Evolutionary conservation across 305 asterid genomes (phyloP).

Genomic region (Rubia peregrina): DNA sequence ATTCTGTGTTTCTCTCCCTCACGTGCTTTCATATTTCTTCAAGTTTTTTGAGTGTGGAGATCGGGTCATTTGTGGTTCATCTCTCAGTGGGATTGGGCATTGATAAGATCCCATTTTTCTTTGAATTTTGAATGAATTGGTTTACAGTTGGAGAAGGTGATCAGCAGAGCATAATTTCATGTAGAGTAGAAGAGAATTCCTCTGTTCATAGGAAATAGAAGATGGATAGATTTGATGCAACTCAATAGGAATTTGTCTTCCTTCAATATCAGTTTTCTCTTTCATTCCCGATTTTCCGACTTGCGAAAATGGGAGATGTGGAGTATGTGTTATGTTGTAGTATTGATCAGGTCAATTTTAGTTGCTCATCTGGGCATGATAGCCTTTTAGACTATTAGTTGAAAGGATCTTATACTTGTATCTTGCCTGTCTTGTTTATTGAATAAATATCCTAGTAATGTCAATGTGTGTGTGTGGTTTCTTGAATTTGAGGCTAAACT

Average conservation of each 20-base stretch:
- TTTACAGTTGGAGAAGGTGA: conserved; percentile 10
- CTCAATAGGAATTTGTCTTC: not conserved
- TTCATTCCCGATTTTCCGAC: not conserved
- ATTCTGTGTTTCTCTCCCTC: not conserved
- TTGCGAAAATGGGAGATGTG: not conserved
- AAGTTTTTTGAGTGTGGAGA: conserved; percentile 19
- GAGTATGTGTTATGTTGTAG: not conserved
- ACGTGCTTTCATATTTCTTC: not conserved
- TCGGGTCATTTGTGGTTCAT: conserved; percentile 2
- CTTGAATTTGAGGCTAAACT: not conserved
- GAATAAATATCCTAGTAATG: not conserved
- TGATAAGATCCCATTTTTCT: conserved; percentile 18
- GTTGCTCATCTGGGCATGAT: conserved; percentile 1
- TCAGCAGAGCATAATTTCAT: conserved; percentile 12
- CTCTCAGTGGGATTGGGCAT: conserved; percentile 10
- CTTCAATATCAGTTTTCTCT: not conserved
- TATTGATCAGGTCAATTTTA: conserved; percentile 2
- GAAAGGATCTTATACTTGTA: conserved; percentile 6
- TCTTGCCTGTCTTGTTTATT: not conserved
- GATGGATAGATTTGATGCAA: conserved; percentile 9
- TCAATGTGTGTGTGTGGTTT: not conserved
- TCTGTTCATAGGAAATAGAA: conserved; percentile 3
- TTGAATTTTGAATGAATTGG: conserved; percentile 8
- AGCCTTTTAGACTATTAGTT: not conserved
- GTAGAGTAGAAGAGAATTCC: conserved; percentile 1